Conservation (phyloP, 169 alveolate genomes). For the Plasmodium reichenowi region DNA sequence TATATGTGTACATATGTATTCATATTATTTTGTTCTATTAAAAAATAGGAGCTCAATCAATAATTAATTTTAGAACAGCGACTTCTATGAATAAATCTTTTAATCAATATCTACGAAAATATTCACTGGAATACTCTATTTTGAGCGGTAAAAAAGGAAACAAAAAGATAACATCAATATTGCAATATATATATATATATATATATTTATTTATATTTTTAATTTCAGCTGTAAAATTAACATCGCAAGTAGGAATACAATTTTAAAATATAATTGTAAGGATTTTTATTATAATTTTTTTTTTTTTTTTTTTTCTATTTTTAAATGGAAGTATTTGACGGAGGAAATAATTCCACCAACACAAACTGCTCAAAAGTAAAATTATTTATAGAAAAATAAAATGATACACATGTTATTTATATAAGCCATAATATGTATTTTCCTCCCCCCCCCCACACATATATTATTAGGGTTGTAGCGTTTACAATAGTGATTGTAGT, state of each 20-base stretch:
- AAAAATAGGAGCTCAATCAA: constrained; percentile 56
- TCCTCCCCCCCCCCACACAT: no score
- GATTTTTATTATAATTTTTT: background rate
- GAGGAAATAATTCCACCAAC: constrained; percentile 71
- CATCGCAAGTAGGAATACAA: constrained; percentile 40
- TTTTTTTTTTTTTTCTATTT: background rate
- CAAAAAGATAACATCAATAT: no score
- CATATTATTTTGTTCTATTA: background rate
- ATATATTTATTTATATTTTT: constrained; percentile 4
- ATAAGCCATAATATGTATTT: no score
- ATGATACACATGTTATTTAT: no score
- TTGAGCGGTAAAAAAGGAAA: constrained; percentile 48
- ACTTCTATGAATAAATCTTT: constrained; percentile 67
- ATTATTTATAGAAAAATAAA: no score
- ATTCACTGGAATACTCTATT: constrained; percentile 63
- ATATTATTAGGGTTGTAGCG: constrained; percentile 65
- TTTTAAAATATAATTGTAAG: background rate
- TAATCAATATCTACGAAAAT: constrained; percentile 49
- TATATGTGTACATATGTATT: constrained; percentile 1
- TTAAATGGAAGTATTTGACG: constrained; percentile 23
- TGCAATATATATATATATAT: no score
- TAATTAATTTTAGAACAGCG: constrained; percentile 69
- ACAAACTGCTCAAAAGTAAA: constrained; percentile 71
- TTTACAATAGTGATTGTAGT: constrained; percentile 65
- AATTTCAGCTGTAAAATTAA: constrained; percentile 41